These are phyloP conservation scores for Tolypocladium ophioglossoides DNA, from an alignment of 2,329 filamentous ascomycete species.

Conservation along the genomic window DNA sequence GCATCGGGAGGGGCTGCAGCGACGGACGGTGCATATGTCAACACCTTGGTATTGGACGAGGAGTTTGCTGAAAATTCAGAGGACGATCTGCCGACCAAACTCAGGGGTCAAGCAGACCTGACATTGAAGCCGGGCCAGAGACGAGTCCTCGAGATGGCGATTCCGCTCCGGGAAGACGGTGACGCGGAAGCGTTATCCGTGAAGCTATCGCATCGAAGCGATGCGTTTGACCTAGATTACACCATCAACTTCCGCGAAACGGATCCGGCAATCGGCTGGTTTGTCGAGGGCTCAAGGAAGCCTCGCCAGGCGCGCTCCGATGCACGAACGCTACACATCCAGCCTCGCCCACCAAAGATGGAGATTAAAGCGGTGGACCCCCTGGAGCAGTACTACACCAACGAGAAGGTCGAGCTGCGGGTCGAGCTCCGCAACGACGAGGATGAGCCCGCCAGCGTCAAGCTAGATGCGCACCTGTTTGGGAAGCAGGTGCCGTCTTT, in stretches of 20 bases:
- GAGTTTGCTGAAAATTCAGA: slow-evolving; percentile 11
- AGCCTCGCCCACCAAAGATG: slow-evolving; percentile 88
- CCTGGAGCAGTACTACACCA: slow-evolving; percentile 69
- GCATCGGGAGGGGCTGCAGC: slow-evolving; percentile 4
- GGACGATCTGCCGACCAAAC: slow-evolving; percentile 22
- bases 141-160: slow-evolving; percentile 59
- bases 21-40: slow-evolving; percentile 6
- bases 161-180: slow-evolving; percentile 74
- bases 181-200: slow-evolving; percentile 57
- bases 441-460: slow-evolving; percentile 64
- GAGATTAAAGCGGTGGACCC: slow-evolving; percentile 56
- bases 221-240: slow-evolving; percentile 58
- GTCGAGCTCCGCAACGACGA: slow-evolving; percentile 74
- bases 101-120: slow-evolving; percentile 51
- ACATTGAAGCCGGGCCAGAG: slow-evolving; percentile 56
- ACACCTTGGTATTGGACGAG: slow-evolving; percentile 17
- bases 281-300: slow-evolving; percentile 28
- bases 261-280: slow-evolving; percentile 38
- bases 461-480: slow-evolving; percentile 57
- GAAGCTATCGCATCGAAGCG: slow-evolving; percentile 50
- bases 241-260: slow-evolving; percentile 41
- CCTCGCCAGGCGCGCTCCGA: slow-evolving; percentile 37
- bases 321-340: slow-evolving; percentile 54
- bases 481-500: slow-evolving; percentile 44
- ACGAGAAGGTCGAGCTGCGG: slow-evolving; percentile 60